Percentiles rank a stretch among this genome's conserved stretches.
Evolutionary conservation across 495 filamentous ascomycete genomes (phyloP).

Genomic region (Saxophila tyrrhenica): DNA sequence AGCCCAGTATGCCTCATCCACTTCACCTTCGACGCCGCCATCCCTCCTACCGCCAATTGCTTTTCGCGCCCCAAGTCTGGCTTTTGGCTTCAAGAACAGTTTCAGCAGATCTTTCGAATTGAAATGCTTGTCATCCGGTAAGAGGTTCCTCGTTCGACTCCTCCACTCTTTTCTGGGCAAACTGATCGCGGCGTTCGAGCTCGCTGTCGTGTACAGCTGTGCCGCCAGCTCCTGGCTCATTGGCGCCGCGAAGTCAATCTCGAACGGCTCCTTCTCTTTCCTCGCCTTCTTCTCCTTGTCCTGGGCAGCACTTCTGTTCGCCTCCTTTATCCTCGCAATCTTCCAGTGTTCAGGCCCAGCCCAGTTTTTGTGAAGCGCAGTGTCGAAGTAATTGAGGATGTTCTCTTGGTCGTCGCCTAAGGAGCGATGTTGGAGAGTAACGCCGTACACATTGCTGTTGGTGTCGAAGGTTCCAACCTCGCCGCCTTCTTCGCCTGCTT

Average conservation of each 20-base stretch:
- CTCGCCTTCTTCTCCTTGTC: constrained; percentile 44
- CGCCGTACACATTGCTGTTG: constrained; percentile 50
- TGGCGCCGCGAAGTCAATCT: constrained; percentile 75
- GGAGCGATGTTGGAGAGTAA: constrained; percentile 55
- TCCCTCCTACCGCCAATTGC: constrained; percentile 20
- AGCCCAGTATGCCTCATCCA: constrained; percentile 96
- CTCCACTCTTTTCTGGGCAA: constrained; percentile 90
- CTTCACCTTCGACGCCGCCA: constrained; percentile 47
- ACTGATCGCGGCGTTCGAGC: constrained; percentile 68
- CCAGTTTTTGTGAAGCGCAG: constrained; percentile 86
- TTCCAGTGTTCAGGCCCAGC: constrained; percentile 98
- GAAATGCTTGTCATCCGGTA: constrained; percentile 98
- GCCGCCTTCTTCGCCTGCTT: constrained; percentile 38
- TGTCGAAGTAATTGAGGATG: constrained; percentile 93
- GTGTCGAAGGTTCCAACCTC: constrained; percentile 50
- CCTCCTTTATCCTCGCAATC: constrained; percentile 84
- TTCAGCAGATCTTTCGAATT: constrained; percentile 80
- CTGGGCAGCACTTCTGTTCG: constrained; percentile 47
- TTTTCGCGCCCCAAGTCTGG: constrained; percentile 53
- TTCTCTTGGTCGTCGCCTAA: constrained; percentile 62
- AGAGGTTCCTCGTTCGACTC: constrained; percentile 79
- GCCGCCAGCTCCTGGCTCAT: constrained; percentile 62
- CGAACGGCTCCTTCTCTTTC: constrained; percentile 94
- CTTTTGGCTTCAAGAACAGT: constrained; percentile 90
- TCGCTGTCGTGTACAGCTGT: constrained; percentile 70